These are phyloP conservation scores for Lachnellula occidentalis DNA, from an alignment of 2,329 filamentous ascomycete genomes.

Conservation along the genomic window DNA sequence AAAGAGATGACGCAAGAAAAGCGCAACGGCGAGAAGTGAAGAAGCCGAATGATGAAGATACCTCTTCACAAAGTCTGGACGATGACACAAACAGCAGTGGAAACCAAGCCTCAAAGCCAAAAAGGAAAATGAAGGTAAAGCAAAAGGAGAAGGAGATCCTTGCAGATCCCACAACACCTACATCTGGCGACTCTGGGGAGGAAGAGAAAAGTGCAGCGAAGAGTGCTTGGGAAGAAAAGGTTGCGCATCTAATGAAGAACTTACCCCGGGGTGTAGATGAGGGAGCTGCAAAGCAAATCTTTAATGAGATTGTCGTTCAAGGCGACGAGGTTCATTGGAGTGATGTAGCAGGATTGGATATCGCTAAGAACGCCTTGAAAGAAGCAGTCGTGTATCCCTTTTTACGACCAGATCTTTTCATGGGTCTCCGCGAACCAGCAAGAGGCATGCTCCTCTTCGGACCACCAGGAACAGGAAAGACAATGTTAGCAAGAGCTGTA, in stretches of 20 bases:
- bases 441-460: conserved; percentile 94
- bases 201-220: conserved; percentile 38
- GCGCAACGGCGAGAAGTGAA: conserved; percentile 18
- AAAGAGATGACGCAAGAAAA: conserved; percentile 22
- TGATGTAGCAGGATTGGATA: conserved; percentile 85
- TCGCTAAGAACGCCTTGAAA: conserved; percentile 85
- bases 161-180: conserved; percentile 37
- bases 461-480: conserved; percentile 96
- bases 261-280: conserved; percentile 79
- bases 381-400: conserved; percentile 98
- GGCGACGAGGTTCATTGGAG: conserved; percentile 94
- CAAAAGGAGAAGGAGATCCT: conserved; percentile 31
- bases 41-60: conserved; percentile 21
- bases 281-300: conserved; percentile 78
- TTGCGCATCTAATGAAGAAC: conserved; percentile 64
- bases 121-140: conserved; percentile 29
- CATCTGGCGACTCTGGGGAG: conserved; percentile 42
- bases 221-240: conserved; percentile 54
- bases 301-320: conserved; percentile 92
- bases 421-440: conserved; percentile 88
- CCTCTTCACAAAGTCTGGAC: conserved; percentile 27
- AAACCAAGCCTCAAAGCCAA: conserved; percentile 17
- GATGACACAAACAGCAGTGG: conserved; percentile 29
- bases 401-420: conserved; percentile 88
- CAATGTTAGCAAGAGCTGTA: conserved; percentile 91